phyloP scores from a whole-genome alignment of 2,329 filamentous ascomycete species.

The Trichoderma aggressivum region DNA sequence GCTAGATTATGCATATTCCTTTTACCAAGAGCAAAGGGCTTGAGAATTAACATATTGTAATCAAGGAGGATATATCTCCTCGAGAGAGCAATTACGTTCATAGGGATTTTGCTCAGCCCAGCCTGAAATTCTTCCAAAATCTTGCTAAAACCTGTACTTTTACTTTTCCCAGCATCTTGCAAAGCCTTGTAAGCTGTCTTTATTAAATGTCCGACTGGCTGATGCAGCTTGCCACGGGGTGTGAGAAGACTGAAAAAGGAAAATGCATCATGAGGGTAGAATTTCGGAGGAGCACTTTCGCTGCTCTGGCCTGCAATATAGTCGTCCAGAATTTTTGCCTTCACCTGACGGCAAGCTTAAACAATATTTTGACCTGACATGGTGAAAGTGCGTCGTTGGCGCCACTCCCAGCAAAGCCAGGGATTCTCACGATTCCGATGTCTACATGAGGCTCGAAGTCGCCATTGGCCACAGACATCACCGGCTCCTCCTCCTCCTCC shows the following conservation, averaged over 20 bases:
- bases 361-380: too few species aligned
- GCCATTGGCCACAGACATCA: too few species aligned
- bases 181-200: slow-evolving; percentile 49
- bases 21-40: slow-evolving; percentile 43
- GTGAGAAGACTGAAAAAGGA: slow-evolving; percentile 38
- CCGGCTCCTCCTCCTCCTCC: too few species aligned
- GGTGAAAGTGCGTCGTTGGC: too few species aligned
- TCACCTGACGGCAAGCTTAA: too few species aligned
- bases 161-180: slow-evolving; percentile 36
- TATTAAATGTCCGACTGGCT: slow-evolving; percentile 60
- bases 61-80: slow-evolving; percentile 70
- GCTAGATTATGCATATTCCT: slow-evolving; percentile 50
- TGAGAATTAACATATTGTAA: slow-evolving; percentile 66
- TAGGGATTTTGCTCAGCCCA: slow-evolving; percentile 52
- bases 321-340: slow-evolving; percentile 51
- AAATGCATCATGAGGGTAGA: slow-evolving; percentile 47
- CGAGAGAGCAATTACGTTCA: slow-evolving; percentile 61
- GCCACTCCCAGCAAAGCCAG: too few species aligned
- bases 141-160: slow-evolving; percentile 36
- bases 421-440: too few species aligned
- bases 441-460: too few species aligned
- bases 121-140: slow-evolving; percentile 34
- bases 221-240: slow-evolving; percentile 46
- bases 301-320: slow-evolving; percentile 47
- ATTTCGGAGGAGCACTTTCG: slow-evolving; percentile 34